Conservation (phyloP, 208 protist genomes). For the Leptomonas pyrrhocoris region DNA sequence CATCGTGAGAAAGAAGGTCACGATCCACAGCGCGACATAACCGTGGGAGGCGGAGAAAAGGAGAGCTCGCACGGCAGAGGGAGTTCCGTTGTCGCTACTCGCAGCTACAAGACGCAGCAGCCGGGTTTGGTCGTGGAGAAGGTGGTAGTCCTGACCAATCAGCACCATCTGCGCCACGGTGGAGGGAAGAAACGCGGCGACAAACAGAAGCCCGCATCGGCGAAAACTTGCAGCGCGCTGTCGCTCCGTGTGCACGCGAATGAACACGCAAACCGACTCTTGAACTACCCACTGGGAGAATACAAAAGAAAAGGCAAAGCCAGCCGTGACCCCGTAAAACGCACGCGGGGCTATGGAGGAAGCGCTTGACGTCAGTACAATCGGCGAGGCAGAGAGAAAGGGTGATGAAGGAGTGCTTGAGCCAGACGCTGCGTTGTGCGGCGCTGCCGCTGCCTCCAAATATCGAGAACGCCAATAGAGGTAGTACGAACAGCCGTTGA, state of each 20-base stretch:
- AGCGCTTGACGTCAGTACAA: background rate
- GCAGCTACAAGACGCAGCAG: background rate
- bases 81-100: background rate
- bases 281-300: conserved; percentile 13
- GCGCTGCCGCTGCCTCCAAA: background rate
- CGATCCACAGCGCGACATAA: conserved; percentile 13
- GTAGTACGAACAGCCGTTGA: conserved; percentile 44
- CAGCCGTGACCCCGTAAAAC: conserved; percentile 14
- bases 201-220: conserved; percentile 8
- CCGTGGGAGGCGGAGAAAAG: background rate
- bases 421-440: background rate
- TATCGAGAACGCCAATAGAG: conserved; percentile 30
- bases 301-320: conserved; percentile 22
- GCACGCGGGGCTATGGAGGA: conserved; percentile 3
- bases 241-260: background rate
- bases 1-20: conserved; percentile 9
- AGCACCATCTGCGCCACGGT: conserved; percentile 6
- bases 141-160: conserved; percentile 4
- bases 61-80: background rate
- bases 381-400: background rate
- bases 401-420: background rate
- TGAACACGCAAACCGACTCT: background rate
- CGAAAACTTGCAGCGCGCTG: background rate
- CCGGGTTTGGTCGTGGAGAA: background rate
- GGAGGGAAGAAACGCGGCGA: conserved; percentile 3